Conservation (phyloP, 2,329 filamentous ascomycete genomes). For the Stemphylium lycopersici region DNA sequence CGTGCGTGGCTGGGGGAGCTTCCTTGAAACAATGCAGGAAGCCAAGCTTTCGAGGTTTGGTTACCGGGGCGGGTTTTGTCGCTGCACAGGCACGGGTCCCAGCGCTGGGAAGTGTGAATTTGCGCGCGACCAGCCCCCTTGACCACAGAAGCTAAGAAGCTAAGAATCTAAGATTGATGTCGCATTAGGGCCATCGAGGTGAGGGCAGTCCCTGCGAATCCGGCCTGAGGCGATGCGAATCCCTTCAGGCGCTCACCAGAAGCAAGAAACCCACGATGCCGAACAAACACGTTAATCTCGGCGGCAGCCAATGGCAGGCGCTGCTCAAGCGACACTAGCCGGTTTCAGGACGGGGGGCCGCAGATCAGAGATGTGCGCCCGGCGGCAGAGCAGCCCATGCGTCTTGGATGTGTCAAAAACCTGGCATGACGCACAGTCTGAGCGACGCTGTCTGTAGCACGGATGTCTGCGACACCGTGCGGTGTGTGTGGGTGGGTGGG, state of each 20-base stretch:
- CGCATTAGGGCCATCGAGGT: not conserved
- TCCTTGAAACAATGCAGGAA: constrained; percentile 26
- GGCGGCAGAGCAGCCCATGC: constrained; percentile 14
- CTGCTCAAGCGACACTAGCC: not conserved
- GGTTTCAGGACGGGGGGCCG: constrained; percentile 18
- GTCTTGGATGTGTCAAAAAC: constrained; percentile 13
- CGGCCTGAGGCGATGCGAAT: constrained; percentile 1
- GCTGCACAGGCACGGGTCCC: constrained; percentile 10
- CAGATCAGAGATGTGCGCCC: constrained; percentile 14
- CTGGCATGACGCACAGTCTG: constrained; percentile 10
- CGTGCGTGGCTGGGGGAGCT: constrained; percentile 24
- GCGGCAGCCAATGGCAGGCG: constrained; percentile 16
- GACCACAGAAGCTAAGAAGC: not conserved
- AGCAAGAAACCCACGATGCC: constrained; percentile 15
- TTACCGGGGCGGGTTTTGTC: constrained; percentile 19
- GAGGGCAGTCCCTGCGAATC: constrained; percentile 8
- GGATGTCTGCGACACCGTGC: too few species aligned
- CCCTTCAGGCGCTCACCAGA: constrained; percentile 9
- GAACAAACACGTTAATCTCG: constrained; percentile 24
- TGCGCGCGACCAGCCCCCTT: constrained; percentile 10
- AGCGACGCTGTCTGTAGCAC: not conserved
- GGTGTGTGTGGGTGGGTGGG: too few species aligned
- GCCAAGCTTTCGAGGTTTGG: constrained; percentile 21
- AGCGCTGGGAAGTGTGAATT: not conserved
- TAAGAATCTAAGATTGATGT: not conserved